These are phyloP conservation scores for Ganoderma multipileum DNA, from an alignment of 1,284 basidiomycete species.

Conservation along the genomic window DNA sequence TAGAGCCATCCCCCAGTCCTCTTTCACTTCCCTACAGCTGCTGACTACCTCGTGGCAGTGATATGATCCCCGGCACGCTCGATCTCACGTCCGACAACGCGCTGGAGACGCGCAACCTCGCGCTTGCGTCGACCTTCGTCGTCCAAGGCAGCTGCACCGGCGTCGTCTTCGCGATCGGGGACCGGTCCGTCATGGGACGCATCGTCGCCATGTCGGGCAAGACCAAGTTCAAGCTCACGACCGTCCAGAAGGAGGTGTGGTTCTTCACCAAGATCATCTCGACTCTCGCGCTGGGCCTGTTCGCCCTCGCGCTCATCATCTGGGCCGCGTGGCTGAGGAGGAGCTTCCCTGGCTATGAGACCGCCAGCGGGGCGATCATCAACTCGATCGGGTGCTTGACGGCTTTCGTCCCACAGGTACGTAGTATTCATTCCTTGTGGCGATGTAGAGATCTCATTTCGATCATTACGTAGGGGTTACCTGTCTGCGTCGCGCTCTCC, in stretches of 20 bases:
- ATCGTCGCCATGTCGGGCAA: constrained; percentile 61
- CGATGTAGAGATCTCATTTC: neutral
- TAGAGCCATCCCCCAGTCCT: constrained; percentile 14
- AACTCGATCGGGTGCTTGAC: constrained; percentile 58
- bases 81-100: constrained; percentile 61
- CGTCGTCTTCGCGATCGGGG: constrained; percentile 64
- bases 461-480: constrained; percentile 49
- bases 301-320: constrained; percentile 48
- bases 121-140: constrained; percentile 58
- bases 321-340: constrained; percentile 54
- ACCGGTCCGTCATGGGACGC: constrained; percentile 67
- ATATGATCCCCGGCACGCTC: constrained; percentile 59
- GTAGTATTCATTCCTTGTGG: neutral
- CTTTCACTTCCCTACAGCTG: neutral
- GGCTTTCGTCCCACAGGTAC: constrained; percentile 56
- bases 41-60: constrained; percentile 29
- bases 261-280: constrained; percentile 58
- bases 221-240: constrained; percentile 55
- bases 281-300: constrained; percentile 47
- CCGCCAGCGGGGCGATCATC: constrained; percentile 47
- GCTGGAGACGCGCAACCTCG: constrained; percentile 70
- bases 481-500: constrained; percentile 56
- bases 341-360: constrained; percentile 46
- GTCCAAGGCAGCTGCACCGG: constrained; percentile 65
- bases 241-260: constrained; percentile 55